A percentile compares a stretch with the other conserved stretches of the same genome.
phyloP scores from a whole-genome alignment of 2,329 filamentous ascomycete genomes.

The Fusarium sp. region DNA sequence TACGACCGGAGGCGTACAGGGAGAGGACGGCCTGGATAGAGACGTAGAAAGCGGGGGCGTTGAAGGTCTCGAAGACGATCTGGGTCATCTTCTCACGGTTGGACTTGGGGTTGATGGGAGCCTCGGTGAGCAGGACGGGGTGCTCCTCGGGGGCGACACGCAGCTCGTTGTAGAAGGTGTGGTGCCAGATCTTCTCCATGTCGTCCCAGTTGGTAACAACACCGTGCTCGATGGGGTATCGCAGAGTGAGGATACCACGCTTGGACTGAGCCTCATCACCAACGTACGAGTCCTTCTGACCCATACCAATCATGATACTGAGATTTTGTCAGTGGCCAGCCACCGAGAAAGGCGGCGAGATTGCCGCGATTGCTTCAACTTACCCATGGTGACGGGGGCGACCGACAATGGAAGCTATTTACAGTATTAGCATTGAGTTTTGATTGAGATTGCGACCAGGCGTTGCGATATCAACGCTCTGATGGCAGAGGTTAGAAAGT shows the following conservation, averaged over 20 bases:
- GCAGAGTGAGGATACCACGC: constrained; percentile 99
- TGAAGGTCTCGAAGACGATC: constrained; percentile 99
- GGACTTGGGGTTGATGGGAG: constrained; percentile 99
- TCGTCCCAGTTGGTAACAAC: constrained; percentile 99
- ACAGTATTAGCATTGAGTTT: constrained; percentile 52
- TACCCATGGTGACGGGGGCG: constrained; percentile 99
- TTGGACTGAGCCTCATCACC: constrained; percentile 99
- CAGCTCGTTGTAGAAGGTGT: constrained; percentile 99
- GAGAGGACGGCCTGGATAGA: constrained; percentile 99
- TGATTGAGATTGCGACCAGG: constrained; percentile 21
- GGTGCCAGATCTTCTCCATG: constrained; percentile 99
- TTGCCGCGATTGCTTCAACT: constrained; percentile 55
- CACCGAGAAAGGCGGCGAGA: constrained; percentile 28
- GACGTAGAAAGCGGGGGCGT: constrained; percentile 99
- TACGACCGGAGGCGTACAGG: constrained; percentile 99
- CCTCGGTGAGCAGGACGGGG: constrained; percentile 98
- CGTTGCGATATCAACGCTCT: constrained; percentile 33
- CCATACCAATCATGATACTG: constrained; percentile 99
- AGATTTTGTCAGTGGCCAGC: constrained; percentile 38
- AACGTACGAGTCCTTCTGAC: constrained; percentile 99
- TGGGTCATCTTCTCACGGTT: constrained; percentile 99
- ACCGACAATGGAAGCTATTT: constrained; percentile 95
- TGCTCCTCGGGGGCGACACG: constrained; percentile 99
- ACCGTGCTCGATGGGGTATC: constrained; percentile 99
- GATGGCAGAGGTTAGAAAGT: constrained; percentile 43